Percentiles rank a stretch among this genome's conserved stretches.
Conservation (phyloP, 148 eudicot species). For the Tetragonia tetragonoides region DNA sequence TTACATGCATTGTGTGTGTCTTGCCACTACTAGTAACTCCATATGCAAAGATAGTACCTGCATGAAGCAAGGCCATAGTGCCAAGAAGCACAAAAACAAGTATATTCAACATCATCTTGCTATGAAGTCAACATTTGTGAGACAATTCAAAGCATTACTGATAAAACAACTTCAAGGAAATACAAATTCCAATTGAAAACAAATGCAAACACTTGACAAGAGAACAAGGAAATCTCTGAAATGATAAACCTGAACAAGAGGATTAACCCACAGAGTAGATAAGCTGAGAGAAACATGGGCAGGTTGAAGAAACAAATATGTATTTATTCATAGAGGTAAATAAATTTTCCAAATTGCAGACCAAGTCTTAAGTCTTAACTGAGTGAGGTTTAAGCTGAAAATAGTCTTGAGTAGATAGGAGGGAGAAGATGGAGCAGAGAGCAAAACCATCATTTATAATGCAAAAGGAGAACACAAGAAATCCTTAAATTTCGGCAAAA, state of each 20-base stretch:
- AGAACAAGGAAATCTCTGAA: not conserved
- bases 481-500: not conserved
- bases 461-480: not conserved
- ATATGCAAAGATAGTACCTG: slow-evolving; percentile 74
- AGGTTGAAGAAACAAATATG: not conserved
- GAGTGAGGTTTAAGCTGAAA: not conserved
- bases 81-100: slow-evolving; percentile 1
- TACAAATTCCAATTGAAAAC: not conserved
- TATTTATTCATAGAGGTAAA: not conserved
- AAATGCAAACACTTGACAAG: not conserved
- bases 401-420: not conserved
- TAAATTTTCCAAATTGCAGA: not conserved
- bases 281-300: not conserved
- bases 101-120: not conserved
- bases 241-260: not conserved
- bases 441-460: not conserved
- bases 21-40: slow-evolving; percentile 85
- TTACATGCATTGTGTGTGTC: slow-evolving; percentile 46
- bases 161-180: not conserved
- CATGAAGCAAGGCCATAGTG: slow-evolving; percentile 19
- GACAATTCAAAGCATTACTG: not conserved
- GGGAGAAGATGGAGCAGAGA: not conserved
- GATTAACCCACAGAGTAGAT: not conserved
- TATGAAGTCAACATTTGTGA: not conserved
- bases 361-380: not conserved